phyloP scores from a whole-genome alignment of 2,329 filamentous ascomycete genomes.

The Ilyonectria mors-panacis region DNA sequence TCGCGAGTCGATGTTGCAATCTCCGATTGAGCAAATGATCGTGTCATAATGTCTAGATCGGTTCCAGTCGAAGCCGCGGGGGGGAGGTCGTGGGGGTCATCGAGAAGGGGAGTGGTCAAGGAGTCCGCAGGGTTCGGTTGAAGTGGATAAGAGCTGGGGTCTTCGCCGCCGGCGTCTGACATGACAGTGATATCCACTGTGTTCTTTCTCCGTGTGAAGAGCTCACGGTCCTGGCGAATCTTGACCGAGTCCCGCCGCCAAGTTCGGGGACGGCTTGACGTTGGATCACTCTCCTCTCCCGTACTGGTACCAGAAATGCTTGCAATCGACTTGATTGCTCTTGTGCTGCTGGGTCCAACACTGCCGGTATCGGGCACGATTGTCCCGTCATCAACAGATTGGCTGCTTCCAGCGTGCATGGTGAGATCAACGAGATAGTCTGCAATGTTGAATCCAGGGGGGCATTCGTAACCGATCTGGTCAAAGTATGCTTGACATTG shows the following conservation, averaged over 20 bases:
- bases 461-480: constrained; percentile 90
- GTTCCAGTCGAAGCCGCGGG: constrained; percentile 75
- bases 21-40: constrained; percentile 82
- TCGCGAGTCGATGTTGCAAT: constrained; percentile 82
- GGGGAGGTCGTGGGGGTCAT: constrained; percentile 78
- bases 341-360: constrained; percentile 87
- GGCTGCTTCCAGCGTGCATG: constrained; percentile 86
- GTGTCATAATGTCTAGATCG: constrained; percentile 86
- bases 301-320: constrained; percentile 85
- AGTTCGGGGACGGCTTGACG: constrained; percentile 75
- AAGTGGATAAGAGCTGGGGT: constrained; percentile 66
- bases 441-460: constrained; percentile 97
- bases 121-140: constrained; percentile 60
- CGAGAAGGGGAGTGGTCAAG: constrained; percentile 72
- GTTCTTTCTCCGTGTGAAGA: constrained; percentile 86
- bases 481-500: constrained; percentile 96
- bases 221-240: constrained; percentile 87
- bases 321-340: constrained; percentile 90
- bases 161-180: constrained; percentile 69
- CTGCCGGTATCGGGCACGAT: constrained; percentile 71
- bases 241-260: constrained; percentile 86
- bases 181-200: constrained; percentile 74
- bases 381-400: constrained; percentile 69
- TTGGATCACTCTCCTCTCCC: constrained; percentile 77
- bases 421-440: constrained; percentile 98